Conservation (phyloP, 148 eudicot genomes). For the Rhododendron williamsianum region DNA sequence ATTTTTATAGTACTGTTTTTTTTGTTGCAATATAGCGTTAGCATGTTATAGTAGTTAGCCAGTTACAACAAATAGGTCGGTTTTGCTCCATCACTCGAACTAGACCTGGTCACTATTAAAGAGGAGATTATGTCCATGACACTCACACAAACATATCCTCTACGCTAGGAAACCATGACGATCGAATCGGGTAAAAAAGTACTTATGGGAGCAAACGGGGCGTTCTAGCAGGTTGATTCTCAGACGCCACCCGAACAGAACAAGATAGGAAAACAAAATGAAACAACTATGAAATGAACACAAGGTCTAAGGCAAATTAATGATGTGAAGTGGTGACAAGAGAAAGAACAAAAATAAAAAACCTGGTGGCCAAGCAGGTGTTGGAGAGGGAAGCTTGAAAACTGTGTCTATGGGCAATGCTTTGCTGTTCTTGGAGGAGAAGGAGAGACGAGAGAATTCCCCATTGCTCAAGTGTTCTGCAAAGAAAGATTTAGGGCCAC, state of each 20-base stretch:
- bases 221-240: not conserved
- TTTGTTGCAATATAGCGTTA: not conserved
- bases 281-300: not conserved
- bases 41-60: not conserved
- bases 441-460: conserved; percentile 13
- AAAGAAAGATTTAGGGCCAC: not conserved
- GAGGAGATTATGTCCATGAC: not conserved
- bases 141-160: not conserved
- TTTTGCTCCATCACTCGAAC: not conserved
- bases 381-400: conserved; percentile 31
- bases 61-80: not conserved
- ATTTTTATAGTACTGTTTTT: too few species aligned
- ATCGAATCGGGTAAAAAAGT: not conserved
- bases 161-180: not conserved
- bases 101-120: not conserved
- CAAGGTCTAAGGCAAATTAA: not conserved
- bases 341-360: not conserved
- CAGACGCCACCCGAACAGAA: not conserved
- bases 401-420: conserved; percentile 20
- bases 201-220: not conserved
- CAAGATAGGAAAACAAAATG: not conserved
- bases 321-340: not conserved
- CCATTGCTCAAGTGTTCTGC: conserved; percentile 15
- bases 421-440: conserved; percentile 4
- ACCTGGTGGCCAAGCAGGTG: conserved; percentile 35